phyloP scores from a whole-genome alignment of 2,329 filamentous ascomycete genomes.

The Botryotinia calthae region DNA sequence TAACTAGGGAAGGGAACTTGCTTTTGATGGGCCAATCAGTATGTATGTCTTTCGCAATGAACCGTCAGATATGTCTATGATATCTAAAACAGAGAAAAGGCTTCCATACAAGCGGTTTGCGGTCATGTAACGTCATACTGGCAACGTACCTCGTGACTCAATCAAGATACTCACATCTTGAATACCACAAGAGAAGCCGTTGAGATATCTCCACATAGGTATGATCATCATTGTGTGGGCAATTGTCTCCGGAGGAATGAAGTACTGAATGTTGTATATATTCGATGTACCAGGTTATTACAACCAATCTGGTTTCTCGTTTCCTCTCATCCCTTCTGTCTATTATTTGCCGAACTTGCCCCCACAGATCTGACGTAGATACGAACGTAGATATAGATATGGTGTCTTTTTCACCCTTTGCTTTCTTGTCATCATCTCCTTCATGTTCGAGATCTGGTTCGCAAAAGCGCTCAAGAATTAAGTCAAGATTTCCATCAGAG shows the following conservation, averaged over 20 bases:
- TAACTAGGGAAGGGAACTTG: background rate
- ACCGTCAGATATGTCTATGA: background rate
- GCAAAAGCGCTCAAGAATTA: background rate
- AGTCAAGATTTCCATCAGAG: background rate
- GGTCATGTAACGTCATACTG: conserved; percentile 16
- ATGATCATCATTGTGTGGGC: background rate
- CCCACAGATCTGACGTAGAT: background rate
- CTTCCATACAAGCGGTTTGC: background rate
- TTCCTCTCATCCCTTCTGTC: background rate
- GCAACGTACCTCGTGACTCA: background rate
- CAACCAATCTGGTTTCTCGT: background rate
- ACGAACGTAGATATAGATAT: conserved; percentile 4
- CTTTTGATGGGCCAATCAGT: background rate
- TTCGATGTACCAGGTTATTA: background rate
- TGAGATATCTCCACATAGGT: background rate
- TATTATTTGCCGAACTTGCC: background rate
- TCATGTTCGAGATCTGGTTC: conserved; percentile 5
- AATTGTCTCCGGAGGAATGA: background rate
- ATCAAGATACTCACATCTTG: background rate
- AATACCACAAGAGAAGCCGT: background rate
- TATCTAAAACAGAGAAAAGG: background rate
- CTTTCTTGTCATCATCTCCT: background rate
- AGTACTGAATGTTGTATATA: background rate
- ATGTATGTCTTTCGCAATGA: background rate
- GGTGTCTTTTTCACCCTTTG: conserved; percentile 4